These are phyloP conservation scores for Talaromyces atroroseus DNA, from an alignment of 2,329 filamentous ascomycete species.

Conservation along the genomic window DNA sequence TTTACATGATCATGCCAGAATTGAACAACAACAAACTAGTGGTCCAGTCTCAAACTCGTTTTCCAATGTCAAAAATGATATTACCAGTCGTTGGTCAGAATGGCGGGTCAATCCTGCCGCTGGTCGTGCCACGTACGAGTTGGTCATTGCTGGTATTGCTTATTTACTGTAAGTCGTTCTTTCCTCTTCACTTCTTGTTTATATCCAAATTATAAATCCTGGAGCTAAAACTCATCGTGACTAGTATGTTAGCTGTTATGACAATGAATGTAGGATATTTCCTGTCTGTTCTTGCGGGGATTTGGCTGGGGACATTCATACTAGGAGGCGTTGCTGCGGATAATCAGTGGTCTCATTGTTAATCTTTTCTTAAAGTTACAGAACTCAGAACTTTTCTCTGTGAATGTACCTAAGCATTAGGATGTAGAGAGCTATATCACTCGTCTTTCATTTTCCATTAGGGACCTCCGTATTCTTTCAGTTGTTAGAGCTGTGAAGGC, in stretches of 20 bases:
- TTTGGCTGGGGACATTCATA: constrained; percentile 76
- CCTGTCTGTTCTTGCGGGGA: constrained; percentile 65
- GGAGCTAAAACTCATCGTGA: background rate
- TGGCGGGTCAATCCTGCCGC: constrained; percentile 79
- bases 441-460: background rate
- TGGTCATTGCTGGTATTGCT: constrained; percentile 66
- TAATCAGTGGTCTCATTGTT: constrained; percentile 12
- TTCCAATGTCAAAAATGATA: constrained; percentile 14
- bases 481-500: background rate
- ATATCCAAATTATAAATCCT: background rate
- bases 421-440: background rate
- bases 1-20: background rate
- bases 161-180: constrained; percentile 70
- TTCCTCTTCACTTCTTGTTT: constrained; percentile 31
- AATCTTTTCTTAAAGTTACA: background rate
- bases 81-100: constrained; percentile 18
- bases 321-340: constrained; percentile 49
- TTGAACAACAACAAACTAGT: background rate
- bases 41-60: background rate
- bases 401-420: background rate
- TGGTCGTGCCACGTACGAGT: constrained; percentile 63
- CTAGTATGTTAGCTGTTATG: constrained; percentile 88
- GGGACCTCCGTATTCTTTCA: background rate
- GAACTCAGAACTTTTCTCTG: background rate
- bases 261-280: constrained; percentile 84